These are phyloP conservation scores for Aspergillus eucalypticola DNA, from an alignment of 2,329 filamentous ascomycete genomes.

Conservation along the genomic window DNA sequence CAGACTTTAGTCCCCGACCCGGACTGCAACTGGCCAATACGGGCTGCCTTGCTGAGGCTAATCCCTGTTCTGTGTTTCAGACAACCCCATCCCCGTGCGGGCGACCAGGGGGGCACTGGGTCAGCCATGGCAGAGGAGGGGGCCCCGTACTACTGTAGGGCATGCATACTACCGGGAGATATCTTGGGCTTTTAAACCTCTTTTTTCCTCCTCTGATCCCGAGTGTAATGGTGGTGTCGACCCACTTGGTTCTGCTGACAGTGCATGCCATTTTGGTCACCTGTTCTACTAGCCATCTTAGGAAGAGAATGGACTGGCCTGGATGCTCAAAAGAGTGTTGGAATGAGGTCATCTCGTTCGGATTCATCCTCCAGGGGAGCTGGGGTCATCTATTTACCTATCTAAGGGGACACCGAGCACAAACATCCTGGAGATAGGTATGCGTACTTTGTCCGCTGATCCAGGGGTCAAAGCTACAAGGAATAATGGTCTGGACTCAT, in stretches of 20 bases:
- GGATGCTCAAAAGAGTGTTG: background rate
- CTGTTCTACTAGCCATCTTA: constrained; percentile 22
- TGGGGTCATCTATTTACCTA: background rate
- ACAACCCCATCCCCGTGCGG: background rate
- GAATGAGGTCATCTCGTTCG: background rate
- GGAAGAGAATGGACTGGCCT: constrained; percentile 12
- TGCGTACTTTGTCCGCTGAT: background rate
- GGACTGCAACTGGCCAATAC: constrained; percentile 10
- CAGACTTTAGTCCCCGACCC: constrained; percentile 9
- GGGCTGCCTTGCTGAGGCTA: constrained; percentile 1
- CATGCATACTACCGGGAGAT: constrained; percentile 9
- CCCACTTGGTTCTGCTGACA: constrained; percentile 24
- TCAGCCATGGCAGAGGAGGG: background rate
- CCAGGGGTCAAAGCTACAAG: background rate
- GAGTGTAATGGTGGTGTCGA: constrained; percentile 9
- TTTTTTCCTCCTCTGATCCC: background rate
- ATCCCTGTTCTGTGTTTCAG: constrained; percentile 9
- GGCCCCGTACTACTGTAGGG: background rate
- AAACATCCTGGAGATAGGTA: background rate
- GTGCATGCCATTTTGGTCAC: constrained; percentile 25
- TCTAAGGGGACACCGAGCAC: background rate
- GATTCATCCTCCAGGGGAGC: constrained; percentile 1
- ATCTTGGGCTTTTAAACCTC: constrained; percentile 3
- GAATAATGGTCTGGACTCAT: background rate
- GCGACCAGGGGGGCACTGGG: background rate